phyloP scores from a whole-genome alignment of 768 basidiomycete genomes.

The Pilatotrama ljubarskyi region DNA sequence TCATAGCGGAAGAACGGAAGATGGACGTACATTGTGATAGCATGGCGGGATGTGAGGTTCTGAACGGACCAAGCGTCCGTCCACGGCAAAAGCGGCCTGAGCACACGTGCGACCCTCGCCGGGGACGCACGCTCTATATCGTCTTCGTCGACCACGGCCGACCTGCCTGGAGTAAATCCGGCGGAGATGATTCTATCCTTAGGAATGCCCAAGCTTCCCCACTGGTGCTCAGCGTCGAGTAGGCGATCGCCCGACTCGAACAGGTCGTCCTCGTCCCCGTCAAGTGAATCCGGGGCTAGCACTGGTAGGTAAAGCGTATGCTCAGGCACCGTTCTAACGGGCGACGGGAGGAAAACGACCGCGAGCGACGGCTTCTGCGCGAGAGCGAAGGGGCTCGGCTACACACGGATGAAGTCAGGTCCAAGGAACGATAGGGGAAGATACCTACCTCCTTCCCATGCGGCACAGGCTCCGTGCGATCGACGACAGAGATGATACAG shows the following conservation, averaged over 20 bases:
- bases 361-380: conserved; percentile 57
- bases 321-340: conserved; percentile 35
- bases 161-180: conserved; percentile 19
- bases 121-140: conserved; percentile 46
- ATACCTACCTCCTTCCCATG: conserved; percentile 38
- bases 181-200: conserved; percentile 25
- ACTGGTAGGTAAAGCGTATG: conserved; percentile 64
- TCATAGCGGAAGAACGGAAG: background rate
- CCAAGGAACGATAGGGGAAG: conserved; percentile 28
- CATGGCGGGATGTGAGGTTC: conserved; percentile 45
- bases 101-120: conserved; percentile 42
- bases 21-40: conserved; percentile 64
- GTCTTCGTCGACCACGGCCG: conserved; percentile 48
- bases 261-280: conserved; percentile 22
- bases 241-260: conserved; percentile 26
- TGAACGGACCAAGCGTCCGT: conserved; percentile 39
- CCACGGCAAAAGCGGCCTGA: conserved; percentile 44
- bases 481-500: conserved; percentile 39
- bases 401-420: conserved; percentile 40
- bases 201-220: conserved; percentile 31
- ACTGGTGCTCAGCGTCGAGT: conserved; percentile 35
- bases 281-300: conserved; percentile 32
- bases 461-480: conserved; percentile 35
- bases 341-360: conserved; percentile 63
- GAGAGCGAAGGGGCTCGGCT: conserved; percentile 43